Evolutionary conservation across 1,284 basidiomycete species (phyloP), one percentile per base, ranked within the genome.

Genomic region (Cutaneotrichosporon sp.): DNA sequence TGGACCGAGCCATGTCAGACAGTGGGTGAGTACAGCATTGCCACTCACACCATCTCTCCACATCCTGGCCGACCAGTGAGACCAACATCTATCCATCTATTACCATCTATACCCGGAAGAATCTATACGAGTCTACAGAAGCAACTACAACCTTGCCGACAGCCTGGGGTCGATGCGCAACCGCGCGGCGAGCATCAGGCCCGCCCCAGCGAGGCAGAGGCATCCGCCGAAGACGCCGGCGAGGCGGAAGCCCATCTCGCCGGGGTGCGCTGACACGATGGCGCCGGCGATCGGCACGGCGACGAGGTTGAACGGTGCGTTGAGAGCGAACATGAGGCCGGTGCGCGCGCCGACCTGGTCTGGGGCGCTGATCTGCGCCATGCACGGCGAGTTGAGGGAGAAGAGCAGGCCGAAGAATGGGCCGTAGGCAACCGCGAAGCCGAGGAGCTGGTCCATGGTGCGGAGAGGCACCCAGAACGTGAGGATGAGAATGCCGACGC

Each of bases 261-360:
- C 54, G 1, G 42, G 38, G 27, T 55, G 43, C 5, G n/a, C 20
- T 13, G 51, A 38, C 11, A 78, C 59, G 25, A 79, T 63, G 0
- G 75, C 76, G 16, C 78, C 78, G 2, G 69, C 68, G 59, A 78
- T 76, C 0, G 77, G 76, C 2, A 75, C 75, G 0, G 76, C 76
- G 25, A 71, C 67, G 9, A 79, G 62, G 0, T 69, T 73, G 1
- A 71, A 67, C 22, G 75, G 20, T 0, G 70, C 71, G 16, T 69
- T 62, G 29, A 69, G 38, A 9, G 63, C 29, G 45, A 65, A 69
- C 29, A 67, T 64, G 18, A 73, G 53, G 2, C 73, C 73, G 22
- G 70, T 62, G 11, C 72, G 60, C 11, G 64, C 56, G 14, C 73
- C 73, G 43, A 75, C 69, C 49, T 73, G 68, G 29, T 54, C 27